Evolutionary conservation across 495 filamentous ascomycete species (phyloP).

Genomic region (Amniculicola lignicola): DNA sequence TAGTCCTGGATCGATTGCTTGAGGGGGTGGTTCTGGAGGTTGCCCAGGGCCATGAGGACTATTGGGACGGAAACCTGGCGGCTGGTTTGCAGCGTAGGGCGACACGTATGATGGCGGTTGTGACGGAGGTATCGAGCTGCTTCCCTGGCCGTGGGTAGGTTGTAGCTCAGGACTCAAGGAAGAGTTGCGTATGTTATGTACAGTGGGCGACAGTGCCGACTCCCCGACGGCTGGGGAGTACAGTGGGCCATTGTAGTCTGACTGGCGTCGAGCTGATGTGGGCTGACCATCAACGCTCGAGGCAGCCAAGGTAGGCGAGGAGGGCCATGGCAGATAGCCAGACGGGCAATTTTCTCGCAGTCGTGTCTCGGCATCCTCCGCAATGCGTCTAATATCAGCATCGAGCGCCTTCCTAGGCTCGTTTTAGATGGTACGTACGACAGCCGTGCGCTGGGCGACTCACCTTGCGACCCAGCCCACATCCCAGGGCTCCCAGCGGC

Average conservation of each 20-base stretch:
- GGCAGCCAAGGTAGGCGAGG: not conserved
- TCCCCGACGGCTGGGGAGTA: too few relatives aligned
- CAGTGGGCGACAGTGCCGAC: too few relatives aligned
- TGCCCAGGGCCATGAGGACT: not conserved
- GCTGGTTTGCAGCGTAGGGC: not conserved
- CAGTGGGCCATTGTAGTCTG: too few relatives aligned
- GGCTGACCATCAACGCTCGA: not conserved
- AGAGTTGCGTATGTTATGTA: too few relatives aligned
- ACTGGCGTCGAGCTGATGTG: too few relatives aligned
- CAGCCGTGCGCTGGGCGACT: not conserved
- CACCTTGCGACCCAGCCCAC: conserved; percentile 16
- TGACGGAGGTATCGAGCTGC: too few relatives aligned
- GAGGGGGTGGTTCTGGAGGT: not conserved
- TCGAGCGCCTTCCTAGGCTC: conserved; percentile 9
- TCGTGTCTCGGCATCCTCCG: conserved; percentile 15
- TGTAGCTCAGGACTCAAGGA: too few relatives aligned
- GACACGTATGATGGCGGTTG: not conserved
- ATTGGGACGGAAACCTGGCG: too few relatives aligned
- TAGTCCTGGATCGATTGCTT: too few relatives aligned
- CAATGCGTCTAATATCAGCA: conserved; percentile 12
- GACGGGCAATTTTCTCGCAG: not conserved
- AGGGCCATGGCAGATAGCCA: conserved; percentile 11
- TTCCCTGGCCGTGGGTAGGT: too few relatives aligned
- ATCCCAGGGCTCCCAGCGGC: conserved; percentile 20
- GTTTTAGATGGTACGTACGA: not conserved